These are phyloP conservation scores for Durio zibethinus DNA, from an alignment of 345 rosid species.

Conservation along the genomic window DNA sequence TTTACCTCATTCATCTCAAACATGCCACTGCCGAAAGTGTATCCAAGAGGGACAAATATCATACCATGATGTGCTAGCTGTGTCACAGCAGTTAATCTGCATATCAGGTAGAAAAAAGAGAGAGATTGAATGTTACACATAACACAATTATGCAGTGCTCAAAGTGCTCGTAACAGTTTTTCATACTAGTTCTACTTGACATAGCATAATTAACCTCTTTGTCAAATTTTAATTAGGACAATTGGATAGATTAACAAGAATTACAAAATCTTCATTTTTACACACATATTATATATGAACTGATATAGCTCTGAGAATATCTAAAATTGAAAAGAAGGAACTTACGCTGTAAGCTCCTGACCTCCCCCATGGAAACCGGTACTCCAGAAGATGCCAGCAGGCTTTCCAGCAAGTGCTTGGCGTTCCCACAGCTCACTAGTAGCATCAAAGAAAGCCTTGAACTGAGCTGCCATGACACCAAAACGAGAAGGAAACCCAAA, in stretches of 20 bases:
- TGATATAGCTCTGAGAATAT: neutral
- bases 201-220: neutral
- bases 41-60: slow-evolving; percentile 86
- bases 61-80: slow-evolving; percentile 88
- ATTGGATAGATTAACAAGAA: no score
- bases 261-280: neutral
- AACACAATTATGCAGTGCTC: no score
- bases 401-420: slow-evolving; percentile 91
- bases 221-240: no score
- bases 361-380: slow-evolving; percentile 97
- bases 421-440: slow-evolving; percentile 64
- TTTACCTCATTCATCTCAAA: slow-evolving; percentile 85
- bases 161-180: neutral
- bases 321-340: slow-evolving; percentile 7
- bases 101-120: neutral
- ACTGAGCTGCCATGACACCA: slow-evolving; percentile 93
- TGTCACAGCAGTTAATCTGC: slow-evolving; percentile 81
- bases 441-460: slow-evolving; percentile 83
- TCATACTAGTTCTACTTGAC: neutral
- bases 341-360: slow-evolving; percentile 95
- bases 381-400: slow-evolving; percentile 98
- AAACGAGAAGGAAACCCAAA: slow-evolving; percentile 95
- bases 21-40: slow-evolving; percentile 83
- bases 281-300: neutral
- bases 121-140: no score